Percentiles rank a stretch among this genome's conserved stretches.
These are phyloP conservation scores for Neurospora sp. DNA, from an alignment of 495 filamentous ascomycete genomes.

Conservation along the genomic window DNA sequence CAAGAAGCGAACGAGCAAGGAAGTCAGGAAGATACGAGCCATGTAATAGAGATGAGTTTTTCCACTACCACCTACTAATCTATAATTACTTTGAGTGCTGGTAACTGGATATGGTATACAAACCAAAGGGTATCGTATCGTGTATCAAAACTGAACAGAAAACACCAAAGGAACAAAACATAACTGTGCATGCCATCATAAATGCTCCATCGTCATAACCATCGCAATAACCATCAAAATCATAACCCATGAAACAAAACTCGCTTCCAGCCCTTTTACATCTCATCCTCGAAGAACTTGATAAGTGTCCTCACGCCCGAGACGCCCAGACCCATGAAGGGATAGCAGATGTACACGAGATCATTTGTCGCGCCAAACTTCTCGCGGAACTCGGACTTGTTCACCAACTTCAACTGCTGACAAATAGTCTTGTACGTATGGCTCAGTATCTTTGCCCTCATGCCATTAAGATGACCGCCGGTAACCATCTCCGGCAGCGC, in stretches of 20 bases:
- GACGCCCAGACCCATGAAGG: slow-evolving; percentile 66
- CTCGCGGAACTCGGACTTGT: slow-evolving; percentile 78
- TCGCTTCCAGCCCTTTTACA: slow-evolving; percentile 4
- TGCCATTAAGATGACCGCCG: slow-evolving; percentile 64
- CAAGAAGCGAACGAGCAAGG: neutral
- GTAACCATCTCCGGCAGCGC: slow-evolving; percentile 56
- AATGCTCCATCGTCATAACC: neutral
- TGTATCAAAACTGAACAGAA: neutral
- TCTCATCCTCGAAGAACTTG: slow-evolving; percentile 74
- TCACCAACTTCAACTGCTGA: slow-evolving; percentile 63
- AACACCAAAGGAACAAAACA: neutral
- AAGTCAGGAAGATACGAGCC: neutral
- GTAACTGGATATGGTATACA: neutral
- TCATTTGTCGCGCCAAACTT: slow-evolving; percentile 75
- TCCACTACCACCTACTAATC: neutral
- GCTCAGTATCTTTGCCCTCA: slow-evolving; percentile 61
- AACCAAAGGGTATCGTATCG: neutral
- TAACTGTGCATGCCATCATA: neutral
- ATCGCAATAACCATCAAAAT: neutral
- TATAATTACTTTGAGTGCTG: neutral
- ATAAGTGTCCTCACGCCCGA: slow-evolving; percentile 65
- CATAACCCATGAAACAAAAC: neutral
- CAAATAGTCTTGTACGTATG: slow-evolving; percentile 69
- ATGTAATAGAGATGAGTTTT: neutral
- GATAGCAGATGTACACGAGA: slow-evolving; percentile 72